Conservation (phyloP, 306 rosid genomes). For the Albizia julibrissin region DNA sequence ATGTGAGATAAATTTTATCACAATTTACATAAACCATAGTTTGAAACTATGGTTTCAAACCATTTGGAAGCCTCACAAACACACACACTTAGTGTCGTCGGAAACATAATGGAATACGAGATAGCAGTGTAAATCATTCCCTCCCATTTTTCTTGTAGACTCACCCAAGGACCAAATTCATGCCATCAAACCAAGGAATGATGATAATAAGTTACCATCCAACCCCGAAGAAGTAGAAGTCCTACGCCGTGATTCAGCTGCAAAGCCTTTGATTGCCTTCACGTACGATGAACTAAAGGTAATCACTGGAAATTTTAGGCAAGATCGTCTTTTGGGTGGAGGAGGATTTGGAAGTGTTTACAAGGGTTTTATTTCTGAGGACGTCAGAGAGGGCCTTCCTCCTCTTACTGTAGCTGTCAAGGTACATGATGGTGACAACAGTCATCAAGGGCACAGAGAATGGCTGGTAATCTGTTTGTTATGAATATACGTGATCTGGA, state of each 20-base stretch:
- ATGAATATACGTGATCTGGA: not conserved
- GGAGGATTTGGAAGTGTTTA: conserved; percentile 99
- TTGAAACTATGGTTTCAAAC: no score
- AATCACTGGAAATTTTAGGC: conserved; percentile 80
- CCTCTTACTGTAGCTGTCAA: conserved; percentile 84
- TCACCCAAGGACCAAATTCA: conserved; percentile 59
- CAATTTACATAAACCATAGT: no score
- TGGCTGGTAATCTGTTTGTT: conserved; percentile 77
- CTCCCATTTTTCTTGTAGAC: conserved; percentile 47
- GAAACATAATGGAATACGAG: not conserved
- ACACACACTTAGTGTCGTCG: not conserved
- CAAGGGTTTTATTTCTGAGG: conserved; percentile 85
- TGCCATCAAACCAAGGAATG: conserved; percentile 45
- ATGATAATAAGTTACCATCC: conserved; percentile 69
- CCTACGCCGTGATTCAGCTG: conserved; percentile 79
- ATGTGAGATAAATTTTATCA: no score
- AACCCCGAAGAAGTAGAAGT: conserved; percentile 96
- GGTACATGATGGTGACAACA: conserved; percentile 96
- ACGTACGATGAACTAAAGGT: conserved; percentile 69
- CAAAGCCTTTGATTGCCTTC: conserved; percentile 85
- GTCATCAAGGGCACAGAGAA: conserved; percentile 97
- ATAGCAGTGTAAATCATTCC: conserved; percentile 19
- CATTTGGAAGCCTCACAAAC: no score
- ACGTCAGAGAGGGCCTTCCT: conserved; percentile 66
- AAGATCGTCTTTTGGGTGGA: conserved; percentile 80